Base-by-base conservation (phyloP, 2,329 filamentous ascomycete species). In the Botrytis aclada region DNA sequence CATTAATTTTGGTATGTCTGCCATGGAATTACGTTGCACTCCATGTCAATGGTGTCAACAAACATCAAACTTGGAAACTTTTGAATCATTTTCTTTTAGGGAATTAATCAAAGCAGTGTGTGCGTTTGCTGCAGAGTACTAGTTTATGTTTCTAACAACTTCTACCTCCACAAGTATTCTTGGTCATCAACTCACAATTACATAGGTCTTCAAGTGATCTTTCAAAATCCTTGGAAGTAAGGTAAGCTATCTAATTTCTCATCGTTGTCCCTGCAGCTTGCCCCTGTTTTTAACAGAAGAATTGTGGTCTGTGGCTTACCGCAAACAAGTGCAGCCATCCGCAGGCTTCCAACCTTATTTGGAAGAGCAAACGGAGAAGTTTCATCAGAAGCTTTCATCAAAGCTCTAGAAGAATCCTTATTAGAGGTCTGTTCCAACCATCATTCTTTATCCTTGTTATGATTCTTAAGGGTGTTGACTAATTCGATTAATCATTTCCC, bases 261-360 rank as follows among this genome's bases (percentile, higher is more conserved):
- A 61, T 62, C 39, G 56, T 37, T 71, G 37, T 71, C 37, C 60
- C 61, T 73, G 29, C 69, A 73, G 70, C 61, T 73, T 74, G 54
- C 62, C 71, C 72, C 71, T 74, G 41, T 32, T 64, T 64, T 71
- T 54, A 72, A 45, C 70, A 69, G 69, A 70, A 74, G 43, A 29
- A 39, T 67, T 61, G 63, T 77, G 76, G 76, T 70, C 74, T 77
- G 75, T 72, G 74, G 29, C 66, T 58, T 60, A 37, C 74, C 56
- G 61, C 60, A 76, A 75, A 75, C 76, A 72, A 71, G 75, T 78
- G 77, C 76, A 77, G 70, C 32, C 58, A 70, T 16, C 75, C 77
- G 74, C 69, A 37, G 56, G 65, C 70, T 65, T 47, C 37, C 70
- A 73, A 73, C 72, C 72, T 74, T 73, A 76, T 77, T 76, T 75